phyloP scores from a whole-genome alignment of 2,329 filamentous ascomycete genomes.

The Talaromyces pinophilus region DNA sequence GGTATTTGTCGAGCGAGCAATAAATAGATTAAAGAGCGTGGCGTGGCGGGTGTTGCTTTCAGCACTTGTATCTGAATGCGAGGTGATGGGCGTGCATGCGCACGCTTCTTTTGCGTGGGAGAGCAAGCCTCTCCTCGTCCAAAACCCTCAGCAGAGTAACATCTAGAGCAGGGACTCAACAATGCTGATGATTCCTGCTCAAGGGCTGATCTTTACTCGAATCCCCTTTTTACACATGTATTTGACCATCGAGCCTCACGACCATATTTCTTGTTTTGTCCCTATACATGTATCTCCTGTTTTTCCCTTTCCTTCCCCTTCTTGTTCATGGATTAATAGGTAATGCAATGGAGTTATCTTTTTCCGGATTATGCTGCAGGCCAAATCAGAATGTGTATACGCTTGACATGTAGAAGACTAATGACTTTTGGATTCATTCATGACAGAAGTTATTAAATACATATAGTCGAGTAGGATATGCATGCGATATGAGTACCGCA shows the following conservation, averaged over 20 bases:
- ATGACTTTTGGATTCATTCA: not conserved
- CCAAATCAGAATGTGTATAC: not conserved
- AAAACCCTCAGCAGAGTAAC: not conserved
- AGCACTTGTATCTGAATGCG: not conserved
- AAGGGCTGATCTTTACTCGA: not conserved
- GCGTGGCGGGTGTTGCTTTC: not conserved
- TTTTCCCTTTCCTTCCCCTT: slow-evolving; percentile 20
- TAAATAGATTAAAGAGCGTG: slow-evolving; percentile 1
- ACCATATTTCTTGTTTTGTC: slow-evolving; percentile 19
- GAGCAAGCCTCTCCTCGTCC: slow-evolving; percentile 1
- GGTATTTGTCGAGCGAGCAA: not conserved
- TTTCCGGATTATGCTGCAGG: slow-evolving; percentile 1
- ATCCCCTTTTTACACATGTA: slow-evolving; percentile 18
- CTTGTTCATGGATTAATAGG: slow-evolving; percentile 25
- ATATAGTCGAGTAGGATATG: slow-evolving; percentile 1
- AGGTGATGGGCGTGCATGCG: not conserved
- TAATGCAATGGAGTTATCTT: slow-evolving; percentile 27
- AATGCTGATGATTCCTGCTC: not conserved
- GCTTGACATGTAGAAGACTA: not conserved
- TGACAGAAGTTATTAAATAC: not conserved
- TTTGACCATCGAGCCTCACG: slow-evolving; percentile 22
- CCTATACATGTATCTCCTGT: slow-evolving; percentile 19
- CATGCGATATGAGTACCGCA: not conserved
- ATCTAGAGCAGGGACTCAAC: not conserved
- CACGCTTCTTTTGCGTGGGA: not conserved